Percentiles rank a stretch among this genome's conserved stretches.
phyloP scores from a whole-genome alignment of 345 rosid genomes.

The Pistacia integerrima region DNA sequence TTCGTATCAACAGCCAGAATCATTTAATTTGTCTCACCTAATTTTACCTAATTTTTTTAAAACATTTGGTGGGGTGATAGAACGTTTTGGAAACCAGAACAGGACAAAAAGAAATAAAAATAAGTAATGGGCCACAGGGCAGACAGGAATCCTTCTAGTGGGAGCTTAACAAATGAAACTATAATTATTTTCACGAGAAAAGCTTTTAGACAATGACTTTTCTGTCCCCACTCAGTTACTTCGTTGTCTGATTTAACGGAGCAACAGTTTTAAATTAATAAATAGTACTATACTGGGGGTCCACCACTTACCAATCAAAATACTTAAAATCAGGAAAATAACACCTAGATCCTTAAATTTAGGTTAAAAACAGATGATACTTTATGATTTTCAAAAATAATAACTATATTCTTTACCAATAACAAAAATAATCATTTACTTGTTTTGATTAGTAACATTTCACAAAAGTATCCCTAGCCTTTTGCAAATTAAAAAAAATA shows the following conservation, averaged over 20 bases:
- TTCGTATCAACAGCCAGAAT: not conserved
- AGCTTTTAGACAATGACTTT: slow-evolving; percentile 15
- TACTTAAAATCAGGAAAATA: not conserved
- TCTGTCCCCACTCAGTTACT: slow-evolving; percentile 24
- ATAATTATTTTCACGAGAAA: slow-evolving; percentile 8
- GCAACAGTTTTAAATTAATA: not conserved
- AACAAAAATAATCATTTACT: too few species aligned
- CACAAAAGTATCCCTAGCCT: too few species aligned
- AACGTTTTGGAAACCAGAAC: not conserved
- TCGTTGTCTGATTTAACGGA: slow-evolving; percentile 9
- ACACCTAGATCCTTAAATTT: too few species aligned
- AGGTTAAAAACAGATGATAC: too few species aligned
- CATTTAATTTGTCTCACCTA: too few species aligned
- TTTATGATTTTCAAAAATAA: too few species aligned
- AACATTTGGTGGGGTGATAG: not conserved
- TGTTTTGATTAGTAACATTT: too few species aligned
- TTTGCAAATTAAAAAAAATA: too few species aligned
- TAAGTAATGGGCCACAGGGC: not conserved
- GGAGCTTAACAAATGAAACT: slow-evolving; percentile 10
- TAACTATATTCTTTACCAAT: too few species aligned
- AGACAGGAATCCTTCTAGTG: not conserved
- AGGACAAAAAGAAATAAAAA: not conserved
- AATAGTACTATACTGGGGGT: not conserved
- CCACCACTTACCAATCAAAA: slow-evolving; percentile 18
- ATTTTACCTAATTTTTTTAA: too few species aligned